phyloP scores from a whole-genome alignment of 2,329 filamentous ascomycete species.

The Sarocladium strictum region DNA sequence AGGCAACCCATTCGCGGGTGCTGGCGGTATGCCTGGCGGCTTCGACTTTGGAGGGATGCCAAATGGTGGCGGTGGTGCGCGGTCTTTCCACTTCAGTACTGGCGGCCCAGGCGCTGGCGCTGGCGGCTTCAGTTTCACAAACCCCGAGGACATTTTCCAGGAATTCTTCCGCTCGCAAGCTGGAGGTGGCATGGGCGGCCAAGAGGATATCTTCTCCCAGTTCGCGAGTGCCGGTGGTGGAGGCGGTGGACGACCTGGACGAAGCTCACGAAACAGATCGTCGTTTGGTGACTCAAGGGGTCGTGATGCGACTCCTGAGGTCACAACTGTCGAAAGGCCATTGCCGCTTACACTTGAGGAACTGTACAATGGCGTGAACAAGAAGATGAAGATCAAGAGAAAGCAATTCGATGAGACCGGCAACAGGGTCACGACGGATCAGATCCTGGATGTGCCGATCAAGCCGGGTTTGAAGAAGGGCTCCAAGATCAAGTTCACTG shows the following conservation, averaged over 20 bases:
- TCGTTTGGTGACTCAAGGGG: slow-evolving; percentile 3
- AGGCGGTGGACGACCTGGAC: slow-evolving; percentile 18
- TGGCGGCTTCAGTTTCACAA: slow-evolving; percentile 76
- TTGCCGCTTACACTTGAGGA: slow-evolving; percentile 82
- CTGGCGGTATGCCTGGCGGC: slow-evolving; percentile 51
- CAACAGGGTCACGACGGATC: slow-evolving; percentile 81
- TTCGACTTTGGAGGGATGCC: slow-evolving; percentile 33
- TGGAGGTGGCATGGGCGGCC: slow-evolving; percentile 34
- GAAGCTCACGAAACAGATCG: not conserved
- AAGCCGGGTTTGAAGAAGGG: slow-evolving; percentile 94
- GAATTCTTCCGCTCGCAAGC: slow-evolving; percentile 65
- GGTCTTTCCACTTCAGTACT: slow-evolving; percentile 61
- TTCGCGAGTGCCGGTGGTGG: slow-evolving; percentile 30
- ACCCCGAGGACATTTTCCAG: slow-evolving; percentile 77
- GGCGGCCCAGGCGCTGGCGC: slow-evolving; percentile 43
- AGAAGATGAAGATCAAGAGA: slow-evolving; percentile 98
- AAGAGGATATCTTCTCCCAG: slow-evolving; percentile 44
- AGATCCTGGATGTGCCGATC: slow-evolving; percentile 89
- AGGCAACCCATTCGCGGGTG: slow-evolving; percentile 56
- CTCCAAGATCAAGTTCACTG: slow-evolving; percentile 96
- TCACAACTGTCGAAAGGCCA: slow-evolving; percentile 83
- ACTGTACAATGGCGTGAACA: slow-evolving; percentile 76
- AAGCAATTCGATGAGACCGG: slow-evolving; percentile 82
- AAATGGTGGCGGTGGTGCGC: slow-evolving; percentile 38
- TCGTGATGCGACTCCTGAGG: slow-evolving; percentile 59